Percentiles rank a stretch among this genome's conserved stretches.
phyloP scores from a whole-genome alignment of 305 asterid genomes.

The Fraxinus latifolia region DNA sequence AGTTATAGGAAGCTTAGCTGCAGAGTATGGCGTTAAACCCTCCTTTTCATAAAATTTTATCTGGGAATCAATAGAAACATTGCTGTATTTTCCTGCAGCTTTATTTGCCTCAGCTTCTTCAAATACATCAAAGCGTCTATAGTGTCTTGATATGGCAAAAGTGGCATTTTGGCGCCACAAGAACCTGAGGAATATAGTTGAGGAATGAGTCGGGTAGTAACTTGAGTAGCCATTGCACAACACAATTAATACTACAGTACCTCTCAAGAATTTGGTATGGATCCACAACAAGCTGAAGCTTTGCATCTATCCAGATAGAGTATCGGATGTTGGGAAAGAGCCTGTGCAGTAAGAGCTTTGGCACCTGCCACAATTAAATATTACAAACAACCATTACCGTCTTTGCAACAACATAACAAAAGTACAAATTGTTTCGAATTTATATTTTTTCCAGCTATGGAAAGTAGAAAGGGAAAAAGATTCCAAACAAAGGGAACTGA shows the following conservation, averaged over 20 bases:
- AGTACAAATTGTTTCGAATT: conserved; percentile 8
- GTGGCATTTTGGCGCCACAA: conserved; percentile 92
- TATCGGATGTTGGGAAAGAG: conserved; percentile 84
- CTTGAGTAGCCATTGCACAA: background rate
- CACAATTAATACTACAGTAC: conserved; percentile 32
- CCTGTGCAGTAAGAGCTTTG: conserved; percentile 89
- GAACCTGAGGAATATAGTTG: conserved; percentile 50
- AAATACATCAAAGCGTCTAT: conserved; percentile 81
- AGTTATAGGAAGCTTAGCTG: conserved; percentile 87
- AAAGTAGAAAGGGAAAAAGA: conserved; percentile 11
- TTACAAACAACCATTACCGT: background rate
- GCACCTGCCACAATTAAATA: conserved; percentile 55
- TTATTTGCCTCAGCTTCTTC: conserved; percentile 98
- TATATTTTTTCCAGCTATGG: background rate
- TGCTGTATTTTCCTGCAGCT: conserved; percentile 84
- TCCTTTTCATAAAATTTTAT: conserved; percentile 74
- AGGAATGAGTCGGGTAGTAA: conserved; percentile 8
- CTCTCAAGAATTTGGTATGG: conserved; percentile 97
- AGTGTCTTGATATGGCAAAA: conserved; percentile 90
- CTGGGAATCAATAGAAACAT: conserved; percentile 72
- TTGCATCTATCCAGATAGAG: conserved; percentile 97
- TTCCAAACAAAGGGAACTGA: conserved; percentile 30
- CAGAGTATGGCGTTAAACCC: conserved; percentile 82
- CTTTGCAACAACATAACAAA: conserved; percentile 12
- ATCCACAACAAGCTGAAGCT: conserved; percentile 88